These are phyloP conservation scores for Paraphoma sp. DNA, from an alignment of 2,329 filamentous ascomycete species.

Conservation along the genomic window DNA sequence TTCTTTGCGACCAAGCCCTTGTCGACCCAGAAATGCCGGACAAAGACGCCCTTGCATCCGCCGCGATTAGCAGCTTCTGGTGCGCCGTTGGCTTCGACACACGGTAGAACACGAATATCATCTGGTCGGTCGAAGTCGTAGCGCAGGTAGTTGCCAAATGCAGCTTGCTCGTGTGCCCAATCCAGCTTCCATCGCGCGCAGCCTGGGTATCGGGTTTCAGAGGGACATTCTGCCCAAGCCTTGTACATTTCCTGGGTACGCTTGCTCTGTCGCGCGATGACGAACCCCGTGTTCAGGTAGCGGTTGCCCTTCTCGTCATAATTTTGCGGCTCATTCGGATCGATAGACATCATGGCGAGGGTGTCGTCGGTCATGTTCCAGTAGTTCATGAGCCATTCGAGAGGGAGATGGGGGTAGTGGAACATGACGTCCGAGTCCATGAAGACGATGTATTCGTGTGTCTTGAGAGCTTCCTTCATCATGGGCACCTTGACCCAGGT, in stretches of 20 bases:
- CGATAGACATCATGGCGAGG: conserved; percentile 55
- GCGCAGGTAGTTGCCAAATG: conserved; percentile 48
- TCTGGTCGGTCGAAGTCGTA: conserved; percentile 48
- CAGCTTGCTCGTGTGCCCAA: conserved; percentile 48
- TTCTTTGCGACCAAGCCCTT: conserved; percentile 42
- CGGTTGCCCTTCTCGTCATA: conserved; percentile 50
- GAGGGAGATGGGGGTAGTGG: conserved; percentile 54
- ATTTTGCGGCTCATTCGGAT: conserved; percentile 52
- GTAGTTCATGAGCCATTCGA: conserved; percentile 60
- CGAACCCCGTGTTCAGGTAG: conserved; percentile 54
- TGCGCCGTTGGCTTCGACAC: conserved; percentile 47
- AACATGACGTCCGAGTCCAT: conserved; percentile 60
- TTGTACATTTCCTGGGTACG: conserved; percentile 48
- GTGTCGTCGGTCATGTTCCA: conserved; percentile 57
- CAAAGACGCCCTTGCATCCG: conserved; percentile 47
- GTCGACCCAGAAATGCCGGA: conserved; percentile 49
- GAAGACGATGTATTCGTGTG: conserved; percentile 55
- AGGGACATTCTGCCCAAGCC: conserved; percentile 48
- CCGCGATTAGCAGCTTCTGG: conserved; percentile 42
- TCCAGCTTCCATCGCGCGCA: conserved; percentile 45
- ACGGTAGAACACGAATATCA: conserved; percentile 47
- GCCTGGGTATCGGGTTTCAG: conserved; percentile 41
- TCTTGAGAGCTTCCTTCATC: conserved; percentile 51
- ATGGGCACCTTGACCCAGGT: conserved; percentile 60
- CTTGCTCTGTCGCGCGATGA: conserved; percentile 51